These are phyloP conservation scores for Epipyxis sp. DNA, from an alignment of 108 stramenopile species.

Conservation along the genomic window DNA sequence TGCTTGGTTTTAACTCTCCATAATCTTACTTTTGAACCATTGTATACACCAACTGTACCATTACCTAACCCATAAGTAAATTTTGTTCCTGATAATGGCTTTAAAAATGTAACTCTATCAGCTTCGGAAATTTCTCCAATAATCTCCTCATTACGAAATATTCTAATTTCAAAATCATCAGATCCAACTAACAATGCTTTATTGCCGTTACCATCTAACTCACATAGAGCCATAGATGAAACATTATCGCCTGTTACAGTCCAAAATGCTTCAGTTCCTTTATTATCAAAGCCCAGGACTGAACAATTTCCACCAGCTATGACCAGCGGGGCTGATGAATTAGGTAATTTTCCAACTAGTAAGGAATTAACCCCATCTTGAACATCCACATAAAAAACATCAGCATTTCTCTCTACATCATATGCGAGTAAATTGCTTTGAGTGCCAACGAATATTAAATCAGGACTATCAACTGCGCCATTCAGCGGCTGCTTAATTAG, in stretches of 20 bases:
- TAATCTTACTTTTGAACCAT: constrained; percentile 33
- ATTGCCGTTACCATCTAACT: background rate
- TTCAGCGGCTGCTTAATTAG: constrained; percentile 13
- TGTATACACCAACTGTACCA: constrained; percentile 61
- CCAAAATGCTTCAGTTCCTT: constrained; percentile 54
- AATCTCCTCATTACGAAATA: constrained; percentile 43
- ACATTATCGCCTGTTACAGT: constrained; percentile 63
- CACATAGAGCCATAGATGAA: constrained; percentile 43
- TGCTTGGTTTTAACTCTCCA: constrained; percentile 64
- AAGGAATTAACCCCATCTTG: constrained; percentile 36
- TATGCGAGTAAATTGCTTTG: constrained; percentile 57
- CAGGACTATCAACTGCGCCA: background rate
- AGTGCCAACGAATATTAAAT: constrained; percentile 53
- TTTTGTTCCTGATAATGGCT: background rate
- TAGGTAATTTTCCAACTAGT: background rate
- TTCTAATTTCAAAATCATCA: constrained; percentile 46
- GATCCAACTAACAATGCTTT: constrained; percentile 51
- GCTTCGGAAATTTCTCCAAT: constrained; percentile 57
- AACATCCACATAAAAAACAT: constrained; percentile 52
- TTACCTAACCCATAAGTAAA: constrained; percentile 57
- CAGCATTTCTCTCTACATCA: constrained; percentile 58
- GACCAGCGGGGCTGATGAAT: constrained; percentile 30
- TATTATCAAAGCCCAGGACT: constrained; percentile 54
- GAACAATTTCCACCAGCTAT: constrained; percentile 64
- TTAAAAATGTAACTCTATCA: constrained; percentile 40